Evolutionary conservation across 1,284 basidiomycete species (phyloP).

Genomic region (Somion occarium): DNA sequence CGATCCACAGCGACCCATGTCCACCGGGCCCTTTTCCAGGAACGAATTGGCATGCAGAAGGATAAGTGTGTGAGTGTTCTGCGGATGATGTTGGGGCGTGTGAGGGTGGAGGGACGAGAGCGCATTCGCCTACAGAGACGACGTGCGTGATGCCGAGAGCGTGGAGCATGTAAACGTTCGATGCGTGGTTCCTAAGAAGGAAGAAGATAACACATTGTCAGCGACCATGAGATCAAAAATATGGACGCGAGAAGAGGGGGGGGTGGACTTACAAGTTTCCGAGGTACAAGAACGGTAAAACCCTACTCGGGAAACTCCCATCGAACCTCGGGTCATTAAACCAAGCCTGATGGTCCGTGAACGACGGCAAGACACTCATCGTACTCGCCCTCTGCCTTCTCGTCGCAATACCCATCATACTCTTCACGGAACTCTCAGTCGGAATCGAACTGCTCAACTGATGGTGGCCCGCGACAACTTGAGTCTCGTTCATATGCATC

Average conservation of each 20-base stretch:
- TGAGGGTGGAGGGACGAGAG: constrained; percentile 64
- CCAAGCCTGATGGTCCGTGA: constrained; percentile 79
- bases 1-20: constrained; percentile 80
- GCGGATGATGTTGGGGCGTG: background rate
- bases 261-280: constrained; percentile 77
- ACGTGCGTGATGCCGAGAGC: constrained; percentile 97
- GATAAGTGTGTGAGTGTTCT: background rate
- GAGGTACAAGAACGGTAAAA: constrained; percentile 92
- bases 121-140: constrained; percentile 94
- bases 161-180: constrained; percentile 93
- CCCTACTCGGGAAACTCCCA: constrained; percentile 92
- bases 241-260: constrained; percentile 6
- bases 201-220: constrained; percentile 9
- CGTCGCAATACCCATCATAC: background rate
- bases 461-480: background rate
- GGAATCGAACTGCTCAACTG: constrained; percentile 7
- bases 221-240: background rate
- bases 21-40: constrained; percentile 42
- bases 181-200: constrained; percentile 75
- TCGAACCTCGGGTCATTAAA: constrained; percentile 92
- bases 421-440: constrained; percentile 1
- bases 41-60: constrained; percentile 32
- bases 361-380: constrained; percentile 56
- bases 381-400: constrained; percentile 66
- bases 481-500: no score